Evolutionary conservation across 1,139 yeast species (phyloP), one percentile per base, ranked within the genome.

Genomic region (Pichia sp.): DNA sequence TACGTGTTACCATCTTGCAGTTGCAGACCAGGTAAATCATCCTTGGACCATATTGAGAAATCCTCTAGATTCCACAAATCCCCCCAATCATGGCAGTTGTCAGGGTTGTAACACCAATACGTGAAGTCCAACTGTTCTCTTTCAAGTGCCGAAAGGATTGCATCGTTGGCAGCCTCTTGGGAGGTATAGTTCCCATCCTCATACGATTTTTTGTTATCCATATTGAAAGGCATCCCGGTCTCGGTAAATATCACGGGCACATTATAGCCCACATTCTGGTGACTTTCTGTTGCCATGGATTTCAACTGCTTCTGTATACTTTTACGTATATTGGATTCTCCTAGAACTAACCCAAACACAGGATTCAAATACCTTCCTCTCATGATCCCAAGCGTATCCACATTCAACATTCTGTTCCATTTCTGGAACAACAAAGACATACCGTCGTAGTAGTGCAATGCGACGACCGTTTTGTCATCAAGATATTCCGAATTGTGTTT

Each of bases 151-250:
- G 74, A 80, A 30, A 85, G 77, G 49, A 90, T 70, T 0, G 97
- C 96, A 72, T 92, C 97, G 69, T 89, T 72, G 0, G 97, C 97
- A 6, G 80, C 75, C 2, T 87, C 85, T 65, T 92, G 98, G 1
- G 89, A 78, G 11, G 76, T 70, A 66, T 82, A 90, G 58, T 82
- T 79, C 1, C 92, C 90, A 54, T 75, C 77, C 5, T 50, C 51
- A 65, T 80, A 90, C 0, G 97, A 88, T 48, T 72, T 73, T 63
- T 85, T 86, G 57, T 80, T 77, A 67, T 92, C 93, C 96, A 92
- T 87, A 69, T 93, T 97, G 69, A 85, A 90, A 2, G 99, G 98
- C 85, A 92, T 88, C 2, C 99, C 99, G n/a, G 93, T 90, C 70
- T 92, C 99, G 0, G 96, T 84, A 76, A 93, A 82, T 45, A 92